Evolutionary conservation across 768 basidiomycete species (phyloP), one percentile per base, ranked within the genome.

Genomic region (Exsudoporus frostii): DNA sequence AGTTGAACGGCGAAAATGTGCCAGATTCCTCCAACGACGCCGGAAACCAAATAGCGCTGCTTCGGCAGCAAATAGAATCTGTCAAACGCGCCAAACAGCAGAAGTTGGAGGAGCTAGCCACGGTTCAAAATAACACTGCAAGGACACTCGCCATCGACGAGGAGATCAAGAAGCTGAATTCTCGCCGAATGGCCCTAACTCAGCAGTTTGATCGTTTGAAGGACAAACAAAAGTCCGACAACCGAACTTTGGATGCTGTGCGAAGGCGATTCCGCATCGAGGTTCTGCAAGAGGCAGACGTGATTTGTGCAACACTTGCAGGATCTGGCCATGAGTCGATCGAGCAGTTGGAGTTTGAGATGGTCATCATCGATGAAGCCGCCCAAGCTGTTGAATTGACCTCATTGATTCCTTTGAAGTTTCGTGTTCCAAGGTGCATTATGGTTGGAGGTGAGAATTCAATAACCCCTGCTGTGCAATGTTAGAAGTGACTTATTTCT

Each of bases 321-420:
- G 96, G 96, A 30, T 80, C 96, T 17, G 97, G 95, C 5, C 91
- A 97, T 58, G 95, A 97, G 15, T 79, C 80, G 43, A 76, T 99
- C 38, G 83, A 89, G 51, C 76, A 80, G 33, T 81, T 91, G 57
- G 88, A 95, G 47, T 98, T 98, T 65, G 95, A 97, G 61, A 90
- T 96, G 72, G 81, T 99, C 60, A 85, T 99, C 68, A 96, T 99
- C 54, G 97, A 99, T 64, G 97, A 99, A 70, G 97, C 97, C 1
- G 96, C 96, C 1, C 97, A 99, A 70, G 88, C 95, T 15, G 88
- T 98, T 43, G 97, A 99, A 70, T 78, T 98, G 38, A 93, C 91
- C 58, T 92, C 96, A 8, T 72, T 99, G 55, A 98, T 99, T 53
- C 97, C 97, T 36, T 76, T 99, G 56, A 97, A 90, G 69, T 98